phyloP scores from a whole-genome alignment of 2,329 filamentous ascomycete species.

The Didymella pomorum region DNA sequence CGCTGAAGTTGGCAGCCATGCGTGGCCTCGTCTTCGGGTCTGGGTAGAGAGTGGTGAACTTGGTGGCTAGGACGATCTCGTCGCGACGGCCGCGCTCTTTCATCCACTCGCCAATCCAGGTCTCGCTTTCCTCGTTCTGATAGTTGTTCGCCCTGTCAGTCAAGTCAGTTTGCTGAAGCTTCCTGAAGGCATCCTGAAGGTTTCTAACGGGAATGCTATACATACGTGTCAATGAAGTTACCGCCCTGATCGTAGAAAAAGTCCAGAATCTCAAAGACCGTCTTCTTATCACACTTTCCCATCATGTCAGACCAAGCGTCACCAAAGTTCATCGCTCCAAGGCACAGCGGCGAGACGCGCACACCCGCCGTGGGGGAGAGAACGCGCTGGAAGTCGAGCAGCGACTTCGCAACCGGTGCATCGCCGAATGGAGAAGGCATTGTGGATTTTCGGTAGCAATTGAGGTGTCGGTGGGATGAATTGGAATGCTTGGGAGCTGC shows the following conservation, averaged over 20 bases:
- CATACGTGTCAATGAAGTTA: constrained; percentile 62
- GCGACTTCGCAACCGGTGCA: constrained; percentile 41
- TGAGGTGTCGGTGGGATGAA: neutral
- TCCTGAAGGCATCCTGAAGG: neutral
- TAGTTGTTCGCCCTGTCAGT: constrained; percentile 56
- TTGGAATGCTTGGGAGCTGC: neutral
- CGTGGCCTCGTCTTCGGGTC: constrained; percentile 36
- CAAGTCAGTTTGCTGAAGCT: neutral
- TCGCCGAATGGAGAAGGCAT: constrained; percentile 40
- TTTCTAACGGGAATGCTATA: neutral
- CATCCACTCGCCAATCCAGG: constrained; percentile 62
- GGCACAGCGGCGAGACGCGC: constrained; percentile 62
- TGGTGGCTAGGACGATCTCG: constrained; percentile 64
- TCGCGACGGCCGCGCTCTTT: constrained; percentile 54
- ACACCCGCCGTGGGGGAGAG: constrained; percentile 61
- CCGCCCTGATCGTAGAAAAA: constrained; percentile 58
- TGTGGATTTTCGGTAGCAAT: constrained; percentile 6
- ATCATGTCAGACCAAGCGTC: constrained; percentile 55
- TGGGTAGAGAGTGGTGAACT: constrained; percentile 55
- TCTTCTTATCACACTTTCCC: constrained; percentile 57
- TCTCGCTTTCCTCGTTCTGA: constrained; percentile 58
- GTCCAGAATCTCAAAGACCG: constrained; percentile 57
- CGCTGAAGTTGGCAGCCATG: constrained; percentile 53
- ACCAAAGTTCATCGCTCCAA: constrained; percentile 65
- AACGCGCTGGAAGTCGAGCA: constrained; percentile 61